Conservation (phyloP, 306 rosid species). For the Ormosia emarginata region DNA sequence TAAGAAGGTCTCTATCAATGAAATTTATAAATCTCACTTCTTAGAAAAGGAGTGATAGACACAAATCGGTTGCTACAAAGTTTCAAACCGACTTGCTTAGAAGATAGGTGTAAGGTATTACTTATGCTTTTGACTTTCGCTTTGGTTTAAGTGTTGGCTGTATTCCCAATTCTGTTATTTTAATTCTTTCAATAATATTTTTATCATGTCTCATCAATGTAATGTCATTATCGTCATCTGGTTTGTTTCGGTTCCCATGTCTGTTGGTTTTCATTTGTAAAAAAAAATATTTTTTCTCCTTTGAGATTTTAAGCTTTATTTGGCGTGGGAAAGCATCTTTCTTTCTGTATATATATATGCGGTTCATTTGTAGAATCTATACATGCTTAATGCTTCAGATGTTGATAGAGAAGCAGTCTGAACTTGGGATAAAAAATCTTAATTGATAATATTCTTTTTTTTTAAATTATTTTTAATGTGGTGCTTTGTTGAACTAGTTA, state of each 20-base stretch:
- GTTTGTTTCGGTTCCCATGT: constrained; percentile 19
- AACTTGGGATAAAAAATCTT: not conserved
- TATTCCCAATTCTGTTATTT: not conserved
- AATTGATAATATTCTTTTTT: not conserved
- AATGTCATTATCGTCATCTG: not conserved
- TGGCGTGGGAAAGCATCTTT: not conserved
- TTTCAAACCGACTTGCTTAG: not conserved
- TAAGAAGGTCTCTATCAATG: not conserved
- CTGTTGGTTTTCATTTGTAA: not conserved
- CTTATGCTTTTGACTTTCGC: constrained; percentile 28
- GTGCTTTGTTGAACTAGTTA: not conserved
- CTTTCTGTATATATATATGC: not conserved
- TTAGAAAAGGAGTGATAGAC: not conserved
- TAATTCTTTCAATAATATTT: not conserved
- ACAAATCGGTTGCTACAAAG: not conserved
- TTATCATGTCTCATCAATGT: not conserved
- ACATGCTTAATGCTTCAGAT: not conserved
- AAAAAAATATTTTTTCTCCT: not conserved
- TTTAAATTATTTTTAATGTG: not conserved
- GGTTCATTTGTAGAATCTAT: constrained; percentile 1
- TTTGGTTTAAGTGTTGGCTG: constrained; percentile 10
- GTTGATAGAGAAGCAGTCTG: not conserved
- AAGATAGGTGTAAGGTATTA: constrained; percentile 30
- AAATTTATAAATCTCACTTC: not conserved
- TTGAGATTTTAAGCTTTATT: not conserved